Evolutionary conservation across 345 rosid species (phyloP), one percentile per base, ranked within the genome.

Genomic region (Acer yangbiense): DNA sequence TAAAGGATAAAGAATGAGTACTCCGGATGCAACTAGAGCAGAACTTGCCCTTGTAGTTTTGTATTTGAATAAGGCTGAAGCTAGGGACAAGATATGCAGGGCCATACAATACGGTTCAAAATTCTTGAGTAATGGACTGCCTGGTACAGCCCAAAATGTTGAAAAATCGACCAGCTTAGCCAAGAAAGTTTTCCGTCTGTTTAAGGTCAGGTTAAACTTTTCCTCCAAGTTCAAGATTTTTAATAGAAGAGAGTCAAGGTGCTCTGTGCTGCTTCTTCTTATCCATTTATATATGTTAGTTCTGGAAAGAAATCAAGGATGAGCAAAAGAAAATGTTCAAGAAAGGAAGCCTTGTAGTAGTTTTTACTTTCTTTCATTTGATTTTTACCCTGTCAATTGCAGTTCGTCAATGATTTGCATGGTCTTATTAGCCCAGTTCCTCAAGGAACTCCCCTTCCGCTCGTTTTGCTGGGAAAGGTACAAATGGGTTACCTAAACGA

Each of bases 11-110:
- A 83, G 78, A 79, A 94, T 97, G 99, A 91, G 88, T 80, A 84
- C 96, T n/a, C n/a, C n/a, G n/a, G n/a, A n/a, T n/a, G n/a, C n/a
- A n/a, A n/a, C n/a, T 0, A 92, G 99, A 85, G 93, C 95, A 0
- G 98, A 97, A 80, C 96, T 97, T 82, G 96, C 86, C 74, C 95
- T 93, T 64, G 71, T 90, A 16, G 95, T 97, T 68, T 78, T 97
- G 41, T 97, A 90, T 84, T 88, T 97, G 89, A 94, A 91, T 80
- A 94, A 94, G 88, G 98, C 97, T 81, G 99, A 94, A 81, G 97
- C 99, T 73, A 89, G 99, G 85, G 99, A 97, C 85, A 97, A 97
- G 98, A 91, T 97, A 69, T 97, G 98, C 79, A 89, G 99, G 87
- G 98, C 98, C 65, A 97, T 97, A 82, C 99, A 94, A 52, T 94